Evolutionary conservation across 192 early-diverging fungal species (phyloP), one percentile per base, ranked within the genome.

Genomic region (Linnemannia schmuckeri): DNA sequence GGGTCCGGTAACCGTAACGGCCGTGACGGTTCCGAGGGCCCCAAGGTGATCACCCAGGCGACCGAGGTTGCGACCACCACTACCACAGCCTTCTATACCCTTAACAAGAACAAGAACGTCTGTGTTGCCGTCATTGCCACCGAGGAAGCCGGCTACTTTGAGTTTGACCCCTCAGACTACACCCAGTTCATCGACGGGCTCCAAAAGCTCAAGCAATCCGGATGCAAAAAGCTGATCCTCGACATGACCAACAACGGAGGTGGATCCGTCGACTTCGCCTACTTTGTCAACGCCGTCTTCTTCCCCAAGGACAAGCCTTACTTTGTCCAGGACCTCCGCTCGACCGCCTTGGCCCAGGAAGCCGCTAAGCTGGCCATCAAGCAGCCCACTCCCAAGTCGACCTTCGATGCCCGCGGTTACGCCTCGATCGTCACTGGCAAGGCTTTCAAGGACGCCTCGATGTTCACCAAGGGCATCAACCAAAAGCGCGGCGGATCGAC

Each of bases 241-340:
- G 88, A 89, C 77, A 78, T 89, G 88, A 82, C 88, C 77, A 89
- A 89, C 78, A 89, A 89, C 22, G 83, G 83, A 68, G 88, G 88
- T 71, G 88, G 88, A 44, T 79, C 74, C 15, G 83, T 81, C 15
- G 72, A 82, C 40, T 74, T 89, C 35, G 74, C 83, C 55, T 85
- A 89, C 78, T 89, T 89, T 75, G 46, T 89, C 75, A 89, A 89
- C 57, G 27, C 61, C 7, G 37, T 85, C 7, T 82, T 89, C 77
- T 89, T 89, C 74, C 88, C 88, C 52, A 68, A 75, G 55, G 66
- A 70, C 9, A 74, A 79, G 70, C 83, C 88, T 12, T 85, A 82
- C 35, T 80, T 85, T 30, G 83, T 77, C n/a, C 68, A 84, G 52
- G 83, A 89, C 49, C 38, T 82, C 47, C 76, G 83, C 46, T 54